Evolutionary conservation across 257 asterid species (phyloP).

Genomic region (Solanum peruvianum): DNA sequence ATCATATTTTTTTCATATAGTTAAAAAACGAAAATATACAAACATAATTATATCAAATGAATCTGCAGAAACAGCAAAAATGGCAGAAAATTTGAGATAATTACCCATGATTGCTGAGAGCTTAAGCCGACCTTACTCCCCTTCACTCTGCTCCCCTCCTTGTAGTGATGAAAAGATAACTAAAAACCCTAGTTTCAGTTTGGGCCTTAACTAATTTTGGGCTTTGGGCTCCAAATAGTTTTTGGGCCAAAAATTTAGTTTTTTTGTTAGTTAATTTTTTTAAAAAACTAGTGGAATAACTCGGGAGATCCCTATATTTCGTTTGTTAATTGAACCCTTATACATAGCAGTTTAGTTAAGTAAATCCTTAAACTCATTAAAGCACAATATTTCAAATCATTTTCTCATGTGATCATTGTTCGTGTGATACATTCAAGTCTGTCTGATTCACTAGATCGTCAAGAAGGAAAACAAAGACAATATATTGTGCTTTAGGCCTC

Average conservation of each 20-base stretch:
- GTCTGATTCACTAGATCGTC: not conserved
- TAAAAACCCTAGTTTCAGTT: not conserved
- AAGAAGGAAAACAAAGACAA: not conserved
- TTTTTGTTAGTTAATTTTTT: too few species aligned
- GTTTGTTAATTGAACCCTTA: not conserved
- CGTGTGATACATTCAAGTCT: not conserved
- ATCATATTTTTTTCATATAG: not conserved
- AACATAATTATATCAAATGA: not conserved
- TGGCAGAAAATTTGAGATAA: not conserved
- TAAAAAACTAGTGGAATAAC: too few species aligned
- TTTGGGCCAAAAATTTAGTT: not conserved
- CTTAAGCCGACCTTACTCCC: not conserved
- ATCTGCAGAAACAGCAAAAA: not conserved
- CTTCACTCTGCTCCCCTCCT: not conserved
- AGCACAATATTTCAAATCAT: too few species aligned
- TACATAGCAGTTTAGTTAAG: too few species aligned
- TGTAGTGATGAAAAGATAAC: not conserved
- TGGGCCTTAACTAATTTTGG: not conserved
- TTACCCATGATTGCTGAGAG: not conserved
- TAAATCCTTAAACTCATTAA: not conserved
- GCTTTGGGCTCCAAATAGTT: not conserved
- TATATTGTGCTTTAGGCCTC: not conserved
- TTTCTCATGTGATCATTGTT: too few species aligned
- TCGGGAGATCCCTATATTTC: accelerated
- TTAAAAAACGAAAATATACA: not conserved